Evolutionary conservation across 2,329 filamentous ascomycete species (phyloP).

Genomic region (Clarireedia monteithiana): DNA sequence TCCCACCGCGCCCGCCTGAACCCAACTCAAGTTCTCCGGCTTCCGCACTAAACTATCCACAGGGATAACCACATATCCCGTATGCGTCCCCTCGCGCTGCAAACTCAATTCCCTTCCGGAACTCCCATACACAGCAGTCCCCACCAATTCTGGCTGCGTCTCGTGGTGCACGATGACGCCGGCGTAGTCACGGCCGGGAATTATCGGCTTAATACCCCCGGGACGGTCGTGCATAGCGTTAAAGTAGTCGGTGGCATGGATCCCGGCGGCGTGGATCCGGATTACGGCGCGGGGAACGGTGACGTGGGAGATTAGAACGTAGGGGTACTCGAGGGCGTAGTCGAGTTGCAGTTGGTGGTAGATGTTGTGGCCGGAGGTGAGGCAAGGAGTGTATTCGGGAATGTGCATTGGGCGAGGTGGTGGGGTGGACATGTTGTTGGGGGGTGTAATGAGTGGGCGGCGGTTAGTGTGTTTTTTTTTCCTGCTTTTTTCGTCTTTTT

Average conservation of each 20-base stretch:
- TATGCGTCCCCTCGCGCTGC: background rate
- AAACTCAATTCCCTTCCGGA: background rate
- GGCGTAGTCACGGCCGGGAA: background rate
- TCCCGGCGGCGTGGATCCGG: background rate
- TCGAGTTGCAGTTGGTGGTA: too few species aligned
- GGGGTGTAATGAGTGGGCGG: too few species aligned
- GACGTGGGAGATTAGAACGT: background rate
- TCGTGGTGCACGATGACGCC: background rate
- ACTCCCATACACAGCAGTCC: background rate
- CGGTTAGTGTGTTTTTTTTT: too few species aligned
- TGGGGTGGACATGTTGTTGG: too few species aligned
- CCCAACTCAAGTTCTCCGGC: background rate
- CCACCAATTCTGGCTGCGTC: background rate
- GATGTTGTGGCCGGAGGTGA: too few species aligned
- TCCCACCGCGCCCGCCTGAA: background rate
- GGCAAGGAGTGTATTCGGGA: too few species aligned
- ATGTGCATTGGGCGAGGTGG: too few species aligned
- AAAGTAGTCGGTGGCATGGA: background rate
- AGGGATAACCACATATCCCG: background rate
- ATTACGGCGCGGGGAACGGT: background rate
- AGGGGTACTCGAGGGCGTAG: background rate
- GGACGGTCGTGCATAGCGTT: background rate
- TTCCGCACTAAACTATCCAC: background rate
- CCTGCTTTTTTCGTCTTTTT: too few species aligned
- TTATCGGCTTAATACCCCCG: background rate